Evolutionary conservation across 331 rosid species (phyloP).

Genomic region (Cydonia oblonga): DNA sequence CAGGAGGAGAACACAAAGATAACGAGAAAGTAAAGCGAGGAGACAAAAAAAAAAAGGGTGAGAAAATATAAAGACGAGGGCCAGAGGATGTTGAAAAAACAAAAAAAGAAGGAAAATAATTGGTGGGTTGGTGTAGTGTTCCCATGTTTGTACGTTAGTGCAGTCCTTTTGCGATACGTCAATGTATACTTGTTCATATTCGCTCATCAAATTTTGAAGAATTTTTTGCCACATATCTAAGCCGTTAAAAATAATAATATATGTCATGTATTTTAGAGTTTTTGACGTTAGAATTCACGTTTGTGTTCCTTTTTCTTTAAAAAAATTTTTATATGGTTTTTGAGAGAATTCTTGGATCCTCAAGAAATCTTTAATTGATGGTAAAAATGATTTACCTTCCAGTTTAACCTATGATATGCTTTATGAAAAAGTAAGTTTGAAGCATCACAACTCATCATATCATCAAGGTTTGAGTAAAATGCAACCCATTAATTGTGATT

Average conservation of each 20-base stretch:
- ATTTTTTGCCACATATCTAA: no score
- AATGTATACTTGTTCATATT: neutral
- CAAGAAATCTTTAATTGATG: neutral
- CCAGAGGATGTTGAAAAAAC: neutral
- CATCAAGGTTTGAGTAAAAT: neutral
- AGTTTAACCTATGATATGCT: neutral
- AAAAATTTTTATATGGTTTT: neutral
- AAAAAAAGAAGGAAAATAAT: neutral
- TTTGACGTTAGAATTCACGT: neutral
- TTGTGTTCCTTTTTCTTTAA: neutral
- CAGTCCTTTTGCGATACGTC: neutral
- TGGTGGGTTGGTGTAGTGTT: neutral
- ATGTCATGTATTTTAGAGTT: neutral
- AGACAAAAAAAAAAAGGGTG: constrained; percentile 8
- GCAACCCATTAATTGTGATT: neutral
- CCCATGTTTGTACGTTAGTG: neutral
- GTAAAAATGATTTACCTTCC: neutral
- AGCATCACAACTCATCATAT: neutral
- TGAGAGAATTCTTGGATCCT: neutral
- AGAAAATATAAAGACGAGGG: neutral
- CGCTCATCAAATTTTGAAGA: neutral
- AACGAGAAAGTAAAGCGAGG: constrained; percentile 14
- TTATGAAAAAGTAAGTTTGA: neutral
- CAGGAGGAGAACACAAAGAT: neutral
- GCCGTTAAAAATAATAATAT: neutral